phyloP scores from a whole-genome alignment of 2,329 filamentous ascomycete species.

The Exserohilum turcica region DNA sequence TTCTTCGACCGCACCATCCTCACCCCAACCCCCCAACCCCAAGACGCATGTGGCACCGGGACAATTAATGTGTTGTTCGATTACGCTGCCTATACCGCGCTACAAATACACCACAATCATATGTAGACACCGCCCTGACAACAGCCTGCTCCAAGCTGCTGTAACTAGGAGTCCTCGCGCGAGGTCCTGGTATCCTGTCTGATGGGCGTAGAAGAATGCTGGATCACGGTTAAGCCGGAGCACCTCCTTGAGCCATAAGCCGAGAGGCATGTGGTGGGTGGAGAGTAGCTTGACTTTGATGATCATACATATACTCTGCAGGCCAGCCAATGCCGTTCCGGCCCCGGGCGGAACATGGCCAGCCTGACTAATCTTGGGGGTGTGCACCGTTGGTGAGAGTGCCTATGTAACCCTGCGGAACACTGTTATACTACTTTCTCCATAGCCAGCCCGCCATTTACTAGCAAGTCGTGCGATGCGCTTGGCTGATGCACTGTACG shows the following conservation, averaged over 20 bases:
- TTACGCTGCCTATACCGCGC: constrained; percentile 1
- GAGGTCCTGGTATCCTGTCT: constrained; percentile 82
- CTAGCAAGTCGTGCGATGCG: background rate
- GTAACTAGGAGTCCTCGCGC: constrained; percentile 66
- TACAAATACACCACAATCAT: constrained; percentile 5
- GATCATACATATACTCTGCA: constrained; percentile 68
- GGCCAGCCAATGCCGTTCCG: background rate
- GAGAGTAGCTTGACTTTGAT: constrained; percentile 94
- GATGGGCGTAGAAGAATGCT: constrained; percentile 71
- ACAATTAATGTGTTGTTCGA: constrained; percentile 21
- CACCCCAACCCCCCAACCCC: background rate
- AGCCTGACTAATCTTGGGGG: background rate
- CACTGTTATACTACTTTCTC: background rate
- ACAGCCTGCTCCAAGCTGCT: constrained; percentile 57
- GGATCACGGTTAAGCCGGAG: constrained; percentile 99
- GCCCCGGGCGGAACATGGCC: background rate
- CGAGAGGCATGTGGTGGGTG: constrained; percentile 83
- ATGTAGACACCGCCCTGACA: constrained; percentile 55
- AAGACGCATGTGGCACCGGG: background rate
- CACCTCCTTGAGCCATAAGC: constrained; percentile 80
- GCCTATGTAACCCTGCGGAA: background rate
- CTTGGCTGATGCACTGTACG: background rate
- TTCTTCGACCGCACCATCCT: constrained; percentile 1
- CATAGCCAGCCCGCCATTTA: background rate
- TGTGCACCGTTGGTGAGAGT: background rate